These are phyloP conservation scores for Starmerella geochares DNA, from an alignment of 805 yeast genomes.

Conservation along the genomic window DNA sequence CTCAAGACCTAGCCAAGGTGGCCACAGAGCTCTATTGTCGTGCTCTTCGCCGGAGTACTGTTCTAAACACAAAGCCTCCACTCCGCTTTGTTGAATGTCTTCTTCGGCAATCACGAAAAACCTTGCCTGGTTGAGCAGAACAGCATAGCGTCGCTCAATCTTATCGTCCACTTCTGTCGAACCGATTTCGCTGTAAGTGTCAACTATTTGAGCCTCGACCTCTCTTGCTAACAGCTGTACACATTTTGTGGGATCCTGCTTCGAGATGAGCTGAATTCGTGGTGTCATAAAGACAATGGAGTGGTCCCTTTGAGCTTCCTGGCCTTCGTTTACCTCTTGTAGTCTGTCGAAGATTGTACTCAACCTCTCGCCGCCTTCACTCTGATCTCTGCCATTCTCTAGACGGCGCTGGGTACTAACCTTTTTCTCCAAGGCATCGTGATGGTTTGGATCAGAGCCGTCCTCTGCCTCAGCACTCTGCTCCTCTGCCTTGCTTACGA, in stretches of 20 bases:
- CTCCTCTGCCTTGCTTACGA: conserved; percentile 35
- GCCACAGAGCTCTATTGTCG: conserved; percentile 45
- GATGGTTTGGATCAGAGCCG: conserved; percentile 8
- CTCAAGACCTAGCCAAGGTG: conserved; percentile 79
- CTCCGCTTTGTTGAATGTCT: conserved; percentile 48
- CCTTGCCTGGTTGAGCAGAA: conserved; percentile 57
- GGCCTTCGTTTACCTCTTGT: conserved; percentile 33
- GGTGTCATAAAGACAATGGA: conserved; percentile 64
- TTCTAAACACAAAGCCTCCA: conserved; percentile 38
- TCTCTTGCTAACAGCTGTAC: conserved; percentile 64
- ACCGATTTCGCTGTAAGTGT: conserved; percentile 38
- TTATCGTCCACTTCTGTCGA: conserved; percentile 34
- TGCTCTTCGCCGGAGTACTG: conserved; percentile 52
- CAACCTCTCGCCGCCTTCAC: conserved; percentile 10
- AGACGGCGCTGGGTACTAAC: not conserved
- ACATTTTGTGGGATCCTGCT: conserved; percentile 45
- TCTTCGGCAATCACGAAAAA: conserved; percentile 54
- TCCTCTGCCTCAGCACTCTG: conserved; percentile 4
- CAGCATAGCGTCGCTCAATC: conserved; percentile 60
- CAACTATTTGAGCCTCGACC: conserved; percentile 57
- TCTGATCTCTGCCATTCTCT: not conserved
- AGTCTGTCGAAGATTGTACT: conserved; percentile 35
- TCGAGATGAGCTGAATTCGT: conserved; percentile 61
- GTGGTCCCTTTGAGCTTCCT: conserved; percentile 42
- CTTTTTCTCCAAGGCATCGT: not conserved